Percentiles rank a stretch among this genome's conserved stretches.
Conservation (phyloP, 257 asterid species). For the Gardenia jasminoides region DNA sequence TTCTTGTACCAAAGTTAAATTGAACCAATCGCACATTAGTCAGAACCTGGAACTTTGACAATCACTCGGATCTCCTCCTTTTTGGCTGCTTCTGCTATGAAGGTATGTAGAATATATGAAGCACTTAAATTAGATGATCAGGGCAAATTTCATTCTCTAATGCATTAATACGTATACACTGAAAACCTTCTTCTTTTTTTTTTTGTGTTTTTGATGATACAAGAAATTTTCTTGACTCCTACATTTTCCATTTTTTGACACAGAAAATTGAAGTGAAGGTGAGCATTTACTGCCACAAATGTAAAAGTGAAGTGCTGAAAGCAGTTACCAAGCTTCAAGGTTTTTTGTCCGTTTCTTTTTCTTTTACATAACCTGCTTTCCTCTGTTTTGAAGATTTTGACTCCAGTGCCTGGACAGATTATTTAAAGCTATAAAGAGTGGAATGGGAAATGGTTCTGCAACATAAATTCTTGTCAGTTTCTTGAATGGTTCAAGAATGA, state of each 20-base stretch:
- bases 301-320: slow-evolving; percentile 11
- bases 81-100: not conserved
- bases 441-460: too few relatives aligned
- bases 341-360: not conserved
- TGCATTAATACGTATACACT: not conserved
- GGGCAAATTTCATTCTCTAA: too few relatives aligned
- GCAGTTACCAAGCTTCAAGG: slow-evolving; percentile 20
- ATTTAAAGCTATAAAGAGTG: too few relatives aligned
- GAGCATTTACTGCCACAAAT: slow-evolving; percentile 8
- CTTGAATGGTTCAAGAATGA: not conserved
- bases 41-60: not conserved
- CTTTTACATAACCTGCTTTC: not conserved
- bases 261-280: slow-evolving; percentile 21
- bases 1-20: too few relatives aligned
- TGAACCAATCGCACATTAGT: not conserved
- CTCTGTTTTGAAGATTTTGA: not conserved
- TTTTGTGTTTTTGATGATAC: too few relatives aligned
- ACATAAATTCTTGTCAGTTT: too few relatives aligned
- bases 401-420: not conserved
- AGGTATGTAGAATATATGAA: not conserved
- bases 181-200: too few relatives aligned
- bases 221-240: not conserved
- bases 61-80: not conserved
- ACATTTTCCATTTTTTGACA: not conserved
- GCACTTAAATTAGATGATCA: too few relatives aligned